Base-by-base conservation (phyloP, 2,329 filamentous ascomycete species). In the Aspergillus sp. region DNA sequence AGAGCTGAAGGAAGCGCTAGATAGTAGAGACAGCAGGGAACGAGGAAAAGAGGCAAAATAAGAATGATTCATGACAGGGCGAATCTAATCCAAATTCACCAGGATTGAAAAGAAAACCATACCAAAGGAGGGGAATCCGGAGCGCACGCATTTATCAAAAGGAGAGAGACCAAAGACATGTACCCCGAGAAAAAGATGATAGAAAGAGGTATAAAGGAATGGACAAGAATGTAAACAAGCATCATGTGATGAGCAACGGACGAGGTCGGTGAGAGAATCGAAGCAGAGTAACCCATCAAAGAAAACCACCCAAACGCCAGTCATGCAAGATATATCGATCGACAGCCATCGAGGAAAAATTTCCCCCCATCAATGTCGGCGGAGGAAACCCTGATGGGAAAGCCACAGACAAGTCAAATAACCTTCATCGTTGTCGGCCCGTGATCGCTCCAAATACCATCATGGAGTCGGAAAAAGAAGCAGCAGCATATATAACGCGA, bases 321-420 rank as follows among this genome's bases (percentile, higher is more conserved):
- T 61, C 53, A 66, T 66, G 62, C 62, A 65, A 64, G 52, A 54
- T 59, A 58, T 51, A 57, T 51, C 47, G 51, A 55, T 52, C 47
- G 45, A 53, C 40, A 53, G 46, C 39, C 46, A 49, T 51, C 48
- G 45, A 51, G 38, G 40, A 45, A 54, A 45, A 39, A 28, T 43
- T 43, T 36, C n/a, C 30, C 42, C 37, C 40, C 38, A 33, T 19
- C 19, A 19, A 19, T 19, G 19, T 19, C 19, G 19, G 19, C 19
- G 4, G 19, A 19, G 19, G 19, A 19, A 19, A 19, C 19, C 19
- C 19, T 19, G 19, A 19, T 4, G 19, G 19, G 19, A 19, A 19
- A 19, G 19, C 19, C 19, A 19, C 19, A 19, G 19, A 19, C 19
- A 19, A 19, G 19, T 4, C 19, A 19, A 19, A 19, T 19, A 19